Evolutionary conservation across 164 flowering plant species (phyloP).

Genomic region (Dillenia suffruticosa): DNA sequence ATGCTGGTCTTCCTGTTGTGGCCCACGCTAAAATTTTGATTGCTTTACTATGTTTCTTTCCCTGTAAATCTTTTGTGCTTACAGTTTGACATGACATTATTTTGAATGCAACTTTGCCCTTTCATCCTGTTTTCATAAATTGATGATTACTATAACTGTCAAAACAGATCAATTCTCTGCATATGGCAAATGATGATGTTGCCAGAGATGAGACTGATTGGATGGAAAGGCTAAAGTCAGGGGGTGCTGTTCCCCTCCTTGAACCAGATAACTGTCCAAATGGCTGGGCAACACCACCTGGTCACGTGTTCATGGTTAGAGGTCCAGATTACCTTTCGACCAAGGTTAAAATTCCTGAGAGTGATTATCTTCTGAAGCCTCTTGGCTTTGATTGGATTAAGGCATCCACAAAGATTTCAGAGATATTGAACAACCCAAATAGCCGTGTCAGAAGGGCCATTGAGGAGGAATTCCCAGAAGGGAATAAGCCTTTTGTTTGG

Average conservation of each 20-base stretch:
- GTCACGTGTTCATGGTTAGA: constrained; percentile 72
- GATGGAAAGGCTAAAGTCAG: constrained; percentile 65
- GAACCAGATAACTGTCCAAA: constrained; percentile 72
- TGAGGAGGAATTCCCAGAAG: constrained; percentile 41
- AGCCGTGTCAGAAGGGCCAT: constrained; percentile 64
- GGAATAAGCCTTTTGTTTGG: constrained; percentile 71
- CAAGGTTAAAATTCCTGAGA: constrained; percentile 70
- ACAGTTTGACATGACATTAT: too few species aligned
- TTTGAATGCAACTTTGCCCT: too few species aligned
- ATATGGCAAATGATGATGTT: constrained; percentile 37
- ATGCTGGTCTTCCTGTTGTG: too few species aligned
- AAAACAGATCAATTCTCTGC: constrained; percentile 15
- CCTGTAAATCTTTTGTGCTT: too few species aligned
- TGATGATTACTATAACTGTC: too few species aligned
- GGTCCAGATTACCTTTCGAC: constrained; percentile 78
- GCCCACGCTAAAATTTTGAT: too few species aligned
- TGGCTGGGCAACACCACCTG: constrained; percentile 92
- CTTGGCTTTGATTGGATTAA: constrained; percentile 94
- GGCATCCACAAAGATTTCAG: constrained; percentile 57
- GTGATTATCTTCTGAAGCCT: constrained; percentile 74
- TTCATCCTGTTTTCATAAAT: too few species aligned
- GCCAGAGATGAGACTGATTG: constrained; percentile 39
- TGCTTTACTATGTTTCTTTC: too few species aligned
- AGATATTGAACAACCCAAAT: constrained; percentile 52
- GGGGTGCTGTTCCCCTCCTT: constrained; percentile 69